Evolutionary conservation across 164 flowering plant species (phyloP).

Genomic region (Akebia trifoliata): DNA sequence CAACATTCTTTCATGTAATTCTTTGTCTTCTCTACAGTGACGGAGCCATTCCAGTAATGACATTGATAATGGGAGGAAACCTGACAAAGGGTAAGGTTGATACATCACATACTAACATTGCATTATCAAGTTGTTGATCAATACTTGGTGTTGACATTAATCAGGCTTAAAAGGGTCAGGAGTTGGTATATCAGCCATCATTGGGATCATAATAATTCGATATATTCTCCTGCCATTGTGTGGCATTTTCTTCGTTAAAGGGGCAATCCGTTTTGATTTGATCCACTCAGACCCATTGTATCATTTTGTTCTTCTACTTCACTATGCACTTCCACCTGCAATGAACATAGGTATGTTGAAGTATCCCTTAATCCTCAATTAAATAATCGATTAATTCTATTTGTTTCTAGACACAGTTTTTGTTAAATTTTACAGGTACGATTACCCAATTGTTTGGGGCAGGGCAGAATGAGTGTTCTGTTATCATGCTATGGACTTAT

Average conservation of each 20-base stretch:
- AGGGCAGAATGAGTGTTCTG: constrained; percentile 71
- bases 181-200: constrained; percentile 26
- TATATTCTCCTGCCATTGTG: constrained; percentile 47
- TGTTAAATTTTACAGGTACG: constrained; percentile 39
- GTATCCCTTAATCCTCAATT: background rate
- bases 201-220: constrained; percentile 47
- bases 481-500: constrained; percentile 67
- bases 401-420: background rate
- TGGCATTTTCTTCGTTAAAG: constrained; percentile 50
- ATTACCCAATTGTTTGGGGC: constrained; percentile 61
- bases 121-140: no score
- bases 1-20: no score
- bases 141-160: constrained; percentile 1
- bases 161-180: constrained; percentile 49
- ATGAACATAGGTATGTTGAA: constrained; percentile 60
- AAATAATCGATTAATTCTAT: no score
- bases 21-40: constrained; percentile 44
- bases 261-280: constrained; percentile 40
- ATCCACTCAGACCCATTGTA: constrained; percentile 51
- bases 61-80: constrained; percentile 67
- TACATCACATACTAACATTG: background rate
- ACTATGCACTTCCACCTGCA: constrained; percentile 77
- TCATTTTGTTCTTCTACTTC: constrained; percentile 59
- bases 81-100: constrained; percentile 52
- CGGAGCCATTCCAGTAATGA: constrained; percentile 62